phyloP scores from a whole-genome alignment of 306 rosid species.

The Acacia confusa region DNA sequence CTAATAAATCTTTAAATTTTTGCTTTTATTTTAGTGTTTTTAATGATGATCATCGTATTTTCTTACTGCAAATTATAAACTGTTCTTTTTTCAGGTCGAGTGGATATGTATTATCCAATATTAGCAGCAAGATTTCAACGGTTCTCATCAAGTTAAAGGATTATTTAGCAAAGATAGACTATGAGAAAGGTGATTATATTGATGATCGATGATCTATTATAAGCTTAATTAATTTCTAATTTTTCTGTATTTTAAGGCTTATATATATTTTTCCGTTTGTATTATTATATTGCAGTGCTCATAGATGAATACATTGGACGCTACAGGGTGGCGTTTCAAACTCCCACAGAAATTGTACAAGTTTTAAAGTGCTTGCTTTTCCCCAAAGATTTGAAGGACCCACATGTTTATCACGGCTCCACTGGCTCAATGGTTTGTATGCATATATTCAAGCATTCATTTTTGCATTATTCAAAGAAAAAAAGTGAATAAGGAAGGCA shows the following conservation, averaged over 20 bases:
- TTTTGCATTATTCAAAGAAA: no score
- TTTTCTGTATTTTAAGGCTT: neutral
- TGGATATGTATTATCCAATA: slow-evolving; percentile 12
- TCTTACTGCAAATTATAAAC: neutral
- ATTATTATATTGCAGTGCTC: slow-evolving; percentile 15
- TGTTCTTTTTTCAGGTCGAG: slow-evolving; percentile 29
- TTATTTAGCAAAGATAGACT: slow-evolving; percentile 11
- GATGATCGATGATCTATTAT: neutral
- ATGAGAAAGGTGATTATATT: slow-evolving; percentile 29
- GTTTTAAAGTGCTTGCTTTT: slow-evolving; percentile 41
- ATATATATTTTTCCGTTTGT: no score
- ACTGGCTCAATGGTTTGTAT: slow-evolving; percentile 32
- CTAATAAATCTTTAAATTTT: neutral
- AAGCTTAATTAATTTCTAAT: neutral
- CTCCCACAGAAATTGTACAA: slow-evolving; percentile 49
- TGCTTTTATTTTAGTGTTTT: neutral
- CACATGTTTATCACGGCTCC: slow-evolving; percentile 34
- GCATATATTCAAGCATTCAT: neutral
- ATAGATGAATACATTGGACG: slow-evolving; percentile 39
- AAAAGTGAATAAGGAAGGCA: neutral
- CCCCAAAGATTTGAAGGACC: slow-evolving; percentile 37
- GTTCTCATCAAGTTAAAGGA: slow-evolving; percentile 17
- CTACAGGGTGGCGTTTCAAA: slow-evolving; percentile 33
- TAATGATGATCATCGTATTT: neutral
- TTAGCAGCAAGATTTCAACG: slow-evolving; percentile 13